phyloP scores from a whole-genome alignment of 805 yeast species.

The Saturnispora mendoncae region DNA sequence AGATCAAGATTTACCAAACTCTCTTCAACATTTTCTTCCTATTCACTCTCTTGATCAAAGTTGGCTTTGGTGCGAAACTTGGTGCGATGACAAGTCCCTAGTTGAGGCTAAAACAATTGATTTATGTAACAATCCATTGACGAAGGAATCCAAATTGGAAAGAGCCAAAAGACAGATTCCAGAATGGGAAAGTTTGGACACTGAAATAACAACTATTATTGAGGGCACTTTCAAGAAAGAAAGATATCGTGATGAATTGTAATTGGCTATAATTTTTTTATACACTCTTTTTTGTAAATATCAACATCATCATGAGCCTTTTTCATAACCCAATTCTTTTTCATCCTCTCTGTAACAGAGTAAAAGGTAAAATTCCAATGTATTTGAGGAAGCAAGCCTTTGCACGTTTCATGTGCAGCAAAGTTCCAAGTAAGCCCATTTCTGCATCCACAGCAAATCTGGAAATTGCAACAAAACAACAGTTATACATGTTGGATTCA shows the following conservation, averaged over 20 bases:
- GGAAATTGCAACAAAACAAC: conserved; percentile 55
- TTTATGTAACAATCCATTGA: conserved; percentile 73
- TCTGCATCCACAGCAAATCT: conserved; percentile 29
- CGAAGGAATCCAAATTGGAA: conserved; percentile 70
- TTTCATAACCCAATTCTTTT: background rate
- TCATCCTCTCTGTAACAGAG: background rate
- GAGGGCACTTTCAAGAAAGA: background rate
- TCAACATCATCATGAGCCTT: too few species aligned
- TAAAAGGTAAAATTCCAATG: background rate
- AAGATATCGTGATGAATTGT: conserved; percentile 6
- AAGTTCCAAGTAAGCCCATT: conserved; percentile 5
- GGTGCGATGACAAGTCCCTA: conserved; percentile 67
- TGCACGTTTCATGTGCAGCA: conserved; percentile 6
- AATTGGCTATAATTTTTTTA: background rate
- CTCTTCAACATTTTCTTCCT: conserved; percentile 58
- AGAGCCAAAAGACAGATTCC: conserved; percentile 68
- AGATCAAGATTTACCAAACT: conserved; percentile 93
- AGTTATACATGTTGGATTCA: conserved; percentile 69
- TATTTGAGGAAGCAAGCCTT: background rate
- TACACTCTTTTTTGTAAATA: too few species aligned
- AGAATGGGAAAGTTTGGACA: conserved; percentile 66
- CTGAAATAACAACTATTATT: conserved; percentile 32
- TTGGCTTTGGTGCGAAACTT: conserved; percentile 92
- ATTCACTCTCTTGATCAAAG: conserved; percentile 70
- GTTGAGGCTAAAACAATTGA: conserved; percentile 68